These are phyloP conservation scores for Trypanosoma avium DNA, from an alignment of 208 protist species.

Conservation along the genomic window DNA sequence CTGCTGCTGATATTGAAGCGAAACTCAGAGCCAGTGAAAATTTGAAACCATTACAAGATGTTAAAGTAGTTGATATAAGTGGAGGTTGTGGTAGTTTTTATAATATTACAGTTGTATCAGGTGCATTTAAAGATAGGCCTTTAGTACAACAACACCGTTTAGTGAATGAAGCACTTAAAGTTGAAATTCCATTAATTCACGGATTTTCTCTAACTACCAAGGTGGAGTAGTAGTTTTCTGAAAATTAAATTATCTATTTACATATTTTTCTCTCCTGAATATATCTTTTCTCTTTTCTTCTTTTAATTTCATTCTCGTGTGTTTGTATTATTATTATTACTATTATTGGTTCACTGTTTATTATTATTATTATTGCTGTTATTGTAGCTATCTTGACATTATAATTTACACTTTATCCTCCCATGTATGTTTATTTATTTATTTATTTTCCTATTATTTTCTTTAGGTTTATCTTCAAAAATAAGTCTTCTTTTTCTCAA, in stretches of 20 bases:
- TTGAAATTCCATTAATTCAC: constrained; percentile 83
- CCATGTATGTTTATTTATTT: no score
- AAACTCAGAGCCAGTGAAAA: constrained; percentile 55
- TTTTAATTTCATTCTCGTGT: background rate
- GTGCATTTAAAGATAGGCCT: constrained; percentile 67
- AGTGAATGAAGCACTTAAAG: constrained; percentile 78
- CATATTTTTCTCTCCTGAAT: constrained; percentile 1
- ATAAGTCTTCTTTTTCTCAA: no score
- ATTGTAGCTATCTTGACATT: no score
- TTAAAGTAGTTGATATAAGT: constrained; percentile 74
- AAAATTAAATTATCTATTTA: background rate
- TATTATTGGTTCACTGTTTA: constrained; percentile 1
- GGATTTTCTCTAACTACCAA: constrained; percentile 82
- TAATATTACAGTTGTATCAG: constrained; percentile 74
- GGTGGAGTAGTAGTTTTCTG: constrained; percentile 29
- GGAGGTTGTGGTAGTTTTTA: constrained; percentile 86
- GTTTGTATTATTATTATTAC: no score
- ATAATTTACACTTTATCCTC: no score
- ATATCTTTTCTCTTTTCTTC: background rate
- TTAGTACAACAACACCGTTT: constrained; percentile 87
- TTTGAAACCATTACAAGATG: constrained; percentile 52
- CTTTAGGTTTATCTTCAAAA: no score
- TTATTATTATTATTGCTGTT: constrained; percentile 9
- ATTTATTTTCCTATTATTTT: no score
- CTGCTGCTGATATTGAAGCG: constrained; percentile 66